Evolutionary conservation across 2,329 filamentous ascomycete genomes (phyloP).

Genomic region (Bipolaris bicolor): DNA sequence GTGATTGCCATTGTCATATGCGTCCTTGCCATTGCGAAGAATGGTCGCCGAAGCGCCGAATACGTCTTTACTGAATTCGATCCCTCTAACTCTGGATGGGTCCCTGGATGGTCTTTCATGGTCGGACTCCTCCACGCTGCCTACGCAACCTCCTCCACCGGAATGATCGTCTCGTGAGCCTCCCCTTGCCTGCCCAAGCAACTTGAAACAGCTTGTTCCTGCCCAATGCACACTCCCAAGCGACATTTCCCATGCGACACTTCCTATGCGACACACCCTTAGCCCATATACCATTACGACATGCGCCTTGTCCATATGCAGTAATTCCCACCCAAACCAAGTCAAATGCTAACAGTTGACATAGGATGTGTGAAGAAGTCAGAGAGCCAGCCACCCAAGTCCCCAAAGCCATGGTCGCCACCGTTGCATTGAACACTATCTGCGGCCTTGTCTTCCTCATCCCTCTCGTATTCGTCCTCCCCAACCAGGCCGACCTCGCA

Average conservation of each 20-base stretch:
- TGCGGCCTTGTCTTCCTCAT: constrained; percentile 72
- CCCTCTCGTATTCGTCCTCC: constrained; percentile 72
- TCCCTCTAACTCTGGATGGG: constrained; percentile 69
- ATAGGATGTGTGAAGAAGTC: constrained; percentile 77
- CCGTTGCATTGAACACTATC: constrained; percentile 70
- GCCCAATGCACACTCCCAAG: constrained; percentile 29
- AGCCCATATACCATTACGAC: constrained; percentile 26
- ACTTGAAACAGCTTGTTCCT: constrained; percentile 24
- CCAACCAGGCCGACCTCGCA: constrained; percentile 64
- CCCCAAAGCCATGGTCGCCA: constrained; percentile 73
- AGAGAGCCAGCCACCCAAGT: constrained; percentile 69
- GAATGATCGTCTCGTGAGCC: constrained; percentile 78
- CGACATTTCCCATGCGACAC: constrained; percentile 25
- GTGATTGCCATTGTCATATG: constrained; percentile 69
- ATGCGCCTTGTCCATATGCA: constrained; percentile 21
- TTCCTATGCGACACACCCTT: constrained; percentile 24
- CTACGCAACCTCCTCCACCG: constrained; percentile 76
- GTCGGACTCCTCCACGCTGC: constrained; percentile 74
- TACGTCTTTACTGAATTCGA: constrained; percentile 75
- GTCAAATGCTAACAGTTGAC: constrained; percentile 32
- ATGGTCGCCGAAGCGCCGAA: constrained; percentile 66
- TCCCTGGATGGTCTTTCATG: constrained; percentile 73
- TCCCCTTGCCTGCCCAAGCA: constrained; percentile 43
- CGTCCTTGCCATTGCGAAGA: constrained; percentile 69
- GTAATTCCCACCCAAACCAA: constrained; percentile 18